Evolutionary conservation across 2,329 filamentous ascomycete species (phyloP), one percentile per base, ranked within the genome.

Genomic region (Colletotrichum kahawae): DNA sequence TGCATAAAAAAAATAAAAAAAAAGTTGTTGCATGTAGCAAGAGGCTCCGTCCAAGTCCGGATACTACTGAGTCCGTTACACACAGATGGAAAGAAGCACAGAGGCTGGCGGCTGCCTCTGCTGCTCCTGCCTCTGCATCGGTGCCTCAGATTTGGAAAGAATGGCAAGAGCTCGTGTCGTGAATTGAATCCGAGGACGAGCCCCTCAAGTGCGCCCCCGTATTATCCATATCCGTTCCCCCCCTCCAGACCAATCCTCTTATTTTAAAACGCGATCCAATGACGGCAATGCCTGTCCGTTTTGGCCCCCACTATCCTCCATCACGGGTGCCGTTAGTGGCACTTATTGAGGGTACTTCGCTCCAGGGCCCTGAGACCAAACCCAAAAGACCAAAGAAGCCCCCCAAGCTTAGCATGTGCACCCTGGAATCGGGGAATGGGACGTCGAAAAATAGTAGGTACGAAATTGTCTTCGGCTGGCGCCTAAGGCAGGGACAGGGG

Each of bases 201-300:
- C 38, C 59, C 59, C 59, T 38, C 59, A 36, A 24, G 59, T 38
- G 31, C 31, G 31, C 33, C 34, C 31, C 27, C 36, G 18, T 57
- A 31, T 56, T 33, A 38, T 60, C 67, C 36, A 69, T 71, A 63
- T 38, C 63, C 36, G 29, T 60, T 6, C 43, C 70, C 70, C 34
- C 65, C 54, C 71, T 64, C 68, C 38, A 74, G 51, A 66, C 29
- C 67, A 68, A 56, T 71, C 72, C 63, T 72, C 72, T 74, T 74
- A 74, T 74, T 71, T 74, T 56, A 71, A 71, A 74, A 66, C 60
- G 29, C 67, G 67, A 62, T 62, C 71, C 71, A 72, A 71, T 71
- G 69, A 67, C 69, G 68, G 68, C 69, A 75, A 71, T 43, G 69
- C 71, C 71, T 67, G 43, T 70, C 16, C n/a, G 24, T 54, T 34